Base-by-base conservation (phyloP, 768 basidiomycete species). In the Lanmaoa rubissima region DNA sequence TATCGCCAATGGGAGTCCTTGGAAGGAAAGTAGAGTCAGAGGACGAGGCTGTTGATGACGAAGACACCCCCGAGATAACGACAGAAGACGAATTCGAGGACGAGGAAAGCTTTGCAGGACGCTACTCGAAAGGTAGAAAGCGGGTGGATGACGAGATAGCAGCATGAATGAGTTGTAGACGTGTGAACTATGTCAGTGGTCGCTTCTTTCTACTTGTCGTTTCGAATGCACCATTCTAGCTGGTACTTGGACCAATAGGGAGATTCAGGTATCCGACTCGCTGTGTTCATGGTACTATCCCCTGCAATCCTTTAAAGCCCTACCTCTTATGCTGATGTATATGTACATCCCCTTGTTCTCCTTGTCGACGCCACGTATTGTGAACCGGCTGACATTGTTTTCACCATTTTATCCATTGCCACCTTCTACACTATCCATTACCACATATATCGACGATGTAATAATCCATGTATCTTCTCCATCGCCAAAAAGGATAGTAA, bases 1-100 rank as follows among this genome's bases (percentile, higher is more conserved):
- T 78, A 6, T 76, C 74, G 12, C 73, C 76, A n/a, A 73, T 74
- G 50, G 79, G 79, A 7, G 63, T 76, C 42, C 65, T 79, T 49
- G 68, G 72, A 53, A 61, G 64, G 63, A 61, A 69, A 40, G 39
- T 36, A 26, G 69, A 66, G 4, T 51, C 55, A n/a, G 76, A 78
- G n/a, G 74, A 74, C 7, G 71, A 73, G 38, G 75, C 67, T 51
- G 76, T 82, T 28, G 82, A 79, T 13, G 83, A 84, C 9, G 80
- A 82, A 26, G 83, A 84, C 43, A 64, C 60, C 1, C 60, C 65
- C 21, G 81, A 78, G 55, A 73, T 76, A 42, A 83, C 80, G 40
- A 85, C 87, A 39, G 90, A 92, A 61, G 90, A 94, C 53, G 90
- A 92, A 67, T 82, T 85, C 54, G 87, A 86, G 61, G 88, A 90